Conservation (phyloP, 441 rosid species). For the Erysimum pusillum region DNA sequence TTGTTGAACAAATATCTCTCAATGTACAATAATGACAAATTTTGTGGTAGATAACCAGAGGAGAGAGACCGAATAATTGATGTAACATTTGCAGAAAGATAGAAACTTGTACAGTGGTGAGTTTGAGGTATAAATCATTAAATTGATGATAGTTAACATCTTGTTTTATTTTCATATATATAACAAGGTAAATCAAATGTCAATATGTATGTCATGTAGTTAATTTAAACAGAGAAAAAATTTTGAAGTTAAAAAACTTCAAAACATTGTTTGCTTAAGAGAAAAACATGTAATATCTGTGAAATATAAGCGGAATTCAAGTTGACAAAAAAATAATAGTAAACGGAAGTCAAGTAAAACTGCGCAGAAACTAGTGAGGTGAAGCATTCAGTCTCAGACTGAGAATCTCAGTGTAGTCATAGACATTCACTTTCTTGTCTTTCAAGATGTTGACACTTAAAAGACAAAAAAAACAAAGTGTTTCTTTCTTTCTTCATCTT, state of each 20-base stretch:
- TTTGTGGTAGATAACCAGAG: not conserved
- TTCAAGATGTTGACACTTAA: slow-evolving; percentile 32
- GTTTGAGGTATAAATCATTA: not conserved
- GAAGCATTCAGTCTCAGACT: too few relatives aligned
- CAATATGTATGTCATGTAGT: not conserved
- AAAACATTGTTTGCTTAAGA: not conserved
- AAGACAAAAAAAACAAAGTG: too few relatives aligned
- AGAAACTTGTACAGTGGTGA: slow-evolving; percentile 11
- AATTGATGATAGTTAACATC: not conserved
- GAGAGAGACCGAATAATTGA: not conserved
- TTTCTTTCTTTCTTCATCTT: slow-evolving; percentile 1
- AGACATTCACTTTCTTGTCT: slow-evolving; percentile 21
- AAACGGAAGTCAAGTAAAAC: slow-evolving; percentile 12
- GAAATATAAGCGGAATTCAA: slow-evolving; percentile 9
- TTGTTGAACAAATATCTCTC: not conserved
- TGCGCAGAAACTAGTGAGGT: slow-evolving; percentile 18
- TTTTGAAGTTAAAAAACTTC: not conserved
- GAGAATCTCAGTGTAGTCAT: slow-evolving; percentile 4
- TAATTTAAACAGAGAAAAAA: not conserved
- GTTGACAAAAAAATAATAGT: not conserved
- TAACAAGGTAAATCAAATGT: not conserved
- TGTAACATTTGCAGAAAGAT: slow-evolving; percentile 1
- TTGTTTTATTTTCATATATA: not conserved
- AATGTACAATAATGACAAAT: not conserved
- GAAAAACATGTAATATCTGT: not conserved